These are phyloP conservation scores for Artemisia argyi DNA, from an alignment of 129 eudicot species.

Conservation along the genomic window DNA sequence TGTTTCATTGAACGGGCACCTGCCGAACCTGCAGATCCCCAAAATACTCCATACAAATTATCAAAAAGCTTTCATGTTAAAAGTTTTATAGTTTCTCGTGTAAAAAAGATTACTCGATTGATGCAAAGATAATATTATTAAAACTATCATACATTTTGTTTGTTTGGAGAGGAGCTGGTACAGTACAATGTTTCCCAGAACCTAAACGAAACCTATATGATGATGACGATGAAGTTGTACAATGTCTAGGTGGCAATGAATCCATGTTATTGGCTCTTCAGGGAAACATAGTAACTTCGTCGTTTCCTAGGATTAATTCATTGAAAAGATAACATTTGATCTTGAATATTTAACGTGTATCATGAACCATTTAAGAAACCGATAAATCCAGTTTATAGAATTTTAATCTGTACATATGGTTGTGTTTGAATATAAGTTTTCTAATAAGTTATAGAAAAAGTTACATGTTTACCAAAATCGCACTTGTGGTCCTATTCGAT, in stretches of 20 bases:
- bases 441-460: too few species aligned
- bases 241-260: conserved; percentile 38
- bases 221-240: conserved; percentile 22
- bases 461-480: too few species aligned
- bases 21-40: not conserved
- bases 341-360: conserved; percentile 16
- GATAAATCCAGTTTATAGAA: conserved; percentile 10
- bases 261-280: conserved; percentile 33
- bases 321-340: conserved; percentile 31
- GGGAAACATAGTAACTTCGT: conserved; percentile 29
- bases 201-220: conserved; percentile 36
- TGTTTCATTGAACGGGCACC: not conserved
- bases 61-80: too few species aligned
- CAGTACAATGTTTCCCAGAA: conserved; percentile 22
- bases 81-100: conserved; percentile 17
- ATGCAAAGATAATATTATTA: conserved; percentile 11
- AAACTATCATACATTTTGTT: conserved; percentile 7
- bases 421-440: too few species aligned
- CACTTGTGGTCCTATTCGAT: too few species aligned
- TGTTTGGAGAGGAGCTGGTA: conserved; percentile 19
- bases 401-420: not conserved
- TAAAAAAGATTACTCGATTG: conserved; percentile 5
- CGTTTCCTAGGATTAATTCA: conserved; percentile 35
- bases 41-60: too few species aligned
- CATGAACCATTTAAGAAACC: conserved; percentile 25